phyloP scores from a whole-genome alignment of 192 early-diverging fungal genomes.

The Umbelopsis sp. region DNA sequence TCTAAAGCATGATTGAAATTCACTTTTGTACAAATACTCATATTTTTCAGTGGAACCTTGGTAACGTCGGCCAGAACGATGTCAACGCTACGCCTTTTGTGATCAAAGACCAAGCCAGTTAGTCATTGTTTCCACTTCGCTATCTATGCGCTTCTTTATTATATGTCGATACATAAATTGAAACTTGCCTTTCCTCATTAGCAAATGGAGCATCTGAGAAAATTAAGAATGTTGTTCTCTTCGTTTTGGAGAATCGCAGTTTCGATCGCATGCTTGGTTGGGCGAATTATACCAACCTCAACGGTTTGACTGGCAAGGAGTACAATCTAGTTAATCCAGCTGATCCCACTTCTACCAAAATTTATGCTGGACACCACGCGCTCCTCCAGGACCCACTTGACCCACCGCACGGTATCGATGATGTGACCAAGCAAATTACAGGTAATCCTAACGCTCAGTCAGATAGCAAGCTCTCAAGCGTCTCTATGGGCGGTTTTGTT shows the following conservation, averaged over 20 bases:
- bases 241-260: slow-evolving; percentile 35
- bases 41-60: slow-evolving; percentile 37
- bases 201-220: slow-evolving; percentile 29
- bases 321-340: slow-evolving; percentile 30
- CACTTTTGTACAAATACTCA: not conserved
- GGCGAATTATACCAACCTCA: slow-evolving; percentile 27
- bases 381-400: slow-evolving; percentile 27
- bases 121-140: not conserved
- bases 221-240: slow-evolving; percentile 37
- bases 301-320: slow-evolving; percentile 29
- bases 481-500: slow-evolving; percentile 33
- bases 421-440: slow-evolving; percentile 23
- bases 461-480: not conserved
- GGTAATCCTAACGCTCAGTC: slow-evolving; percentile 17
- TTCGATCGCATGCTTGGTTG: slow-evolving; percentile 31
- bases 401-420: slow-evolving; percentile 22
- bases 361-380: slow-evolving; percentile 29
- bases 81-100: slow-evolving; percentile 32
- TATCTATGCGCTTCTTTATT: not conserved
- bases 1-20: not conserved
- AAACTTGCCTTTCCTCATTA: not conserved
- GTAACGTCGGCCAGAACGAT: slow-evolving; percentile 46
- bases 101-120: slow-evolving; percentile 29
- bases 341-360: slow-evolving; percentile 22
- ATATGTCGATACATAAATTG: not conserved